Conservation (phyloP, 2,329 filamentous ascomycete species). For the Colletotrichum sp. region DNA sequence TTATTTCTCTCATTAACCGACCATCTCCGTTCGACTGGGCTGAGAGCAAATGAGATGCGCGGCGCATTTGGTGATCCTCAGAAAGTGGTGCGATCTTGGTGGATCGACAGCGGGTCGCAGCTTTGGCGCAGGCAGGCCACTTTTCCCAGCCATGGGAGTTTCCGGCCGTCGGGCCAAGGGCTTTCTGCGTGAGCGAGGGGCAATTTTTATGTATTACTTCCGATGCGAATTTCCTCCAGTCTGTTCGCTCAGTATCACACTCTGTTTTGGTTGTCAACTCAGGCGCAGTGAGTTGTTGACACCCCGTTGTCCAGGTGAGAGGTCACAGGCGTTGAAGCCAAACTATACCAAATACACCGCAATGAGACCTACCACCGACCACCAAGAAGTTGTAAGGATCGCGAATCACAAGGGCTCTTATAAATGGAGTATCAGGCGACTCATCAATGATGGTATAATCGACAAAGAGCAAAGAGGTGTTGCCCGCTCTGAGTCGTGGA, state of each 20-base stretch:
- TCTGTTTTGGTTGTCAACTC: background rate
- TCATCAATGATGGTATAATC: background rate
- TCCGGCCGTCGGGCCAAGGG: background rate
- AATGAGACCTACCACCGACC: background rate
- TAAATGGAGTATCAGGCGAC: accelerated
- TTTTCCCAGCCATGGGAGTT: background rate
- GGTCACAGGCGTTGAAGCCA: background rate
- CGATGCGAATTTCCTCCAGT: background rate
- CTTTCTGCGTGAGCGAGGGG: background rate
- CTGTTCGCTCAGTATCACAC: background rate
- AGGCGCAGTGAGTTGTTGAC: background rate
- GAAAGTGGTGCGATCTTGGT: background rate
- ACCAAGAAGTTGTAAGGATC: background rate
- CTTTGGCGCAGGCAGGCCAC: background rate
- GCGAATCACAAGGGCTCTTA: background rate
- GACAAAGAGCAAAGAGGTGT: accelerated
- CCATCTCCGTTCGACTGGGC: background rate
- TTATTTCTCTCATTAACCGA: background rate
- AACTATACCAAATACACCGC: background rate
- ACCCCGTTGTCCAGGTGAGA: background rate
- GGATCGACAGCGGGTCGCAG: background rate
- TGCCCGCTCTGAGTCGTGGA: background rate
- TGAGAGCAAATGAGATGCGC: background rate
- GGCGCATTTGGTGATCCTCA: background rate
- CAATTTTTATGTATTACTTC: background rate